Evolutionary conservation across 208 protist species (phyloP).

Genomic region (Crithidia acanthocephali): DNA sequence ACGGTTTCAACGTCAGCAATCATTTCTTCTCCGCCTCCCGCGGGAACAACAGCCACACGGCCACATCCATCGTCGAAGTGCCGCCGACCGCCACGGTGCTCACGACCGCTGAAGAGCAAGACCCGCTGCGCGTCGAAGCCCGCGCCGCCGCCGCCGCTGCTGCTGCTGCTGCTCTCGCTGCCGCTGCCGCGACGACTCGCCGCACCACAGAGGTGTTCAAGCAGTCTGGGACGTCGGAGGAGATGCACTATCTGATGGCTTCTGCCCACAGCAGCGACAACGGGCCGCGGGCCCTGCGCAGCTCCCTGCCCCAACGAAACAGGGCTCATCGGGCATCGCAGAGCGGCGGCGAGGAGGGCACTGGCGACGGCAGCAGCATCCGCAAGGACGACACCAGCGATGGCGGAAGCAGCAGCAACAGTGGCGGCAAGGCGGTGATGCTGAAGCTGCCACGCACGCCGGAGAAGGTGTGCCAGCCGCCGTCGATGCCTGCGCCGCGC

Average conservation of each 20-base stretch:
- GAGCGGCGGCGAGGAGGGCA: neutral
- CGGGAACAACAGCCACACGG: neutral
- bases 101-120: neutral
- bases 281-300: neutral
- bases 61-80: constrained; percentile 12
- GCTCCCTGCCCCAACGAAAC: neutral
- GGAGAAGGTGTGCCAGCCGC: constrained; percentile 12
- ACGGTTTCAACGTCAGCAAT: neutral
- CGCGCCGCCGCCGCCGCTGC: neutral
- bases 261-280: constrained; percentile 15
- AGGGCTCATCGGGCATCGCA: neutral
- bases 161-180: no score
- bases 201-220: neutral
- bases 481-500: constrained; percentile 3
- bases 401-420: neutral
- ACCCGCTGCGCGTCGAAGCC: constrained; percentile 1
- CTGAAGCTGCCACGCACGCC: neutral
- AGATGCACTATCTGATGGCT: neutral
- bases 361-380: neutral
- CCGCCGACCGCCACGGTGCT: neutral
- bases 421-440: neutral
- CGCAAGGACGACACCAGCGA: neutral
- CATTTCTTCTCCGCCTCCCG: neutral
- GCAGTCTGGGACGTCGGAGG: neutral
- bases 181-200: neutral